Evolutionary conservation across 169 alveolate species (phyloP).

Genomic region (Neospora caninum): DNA sequence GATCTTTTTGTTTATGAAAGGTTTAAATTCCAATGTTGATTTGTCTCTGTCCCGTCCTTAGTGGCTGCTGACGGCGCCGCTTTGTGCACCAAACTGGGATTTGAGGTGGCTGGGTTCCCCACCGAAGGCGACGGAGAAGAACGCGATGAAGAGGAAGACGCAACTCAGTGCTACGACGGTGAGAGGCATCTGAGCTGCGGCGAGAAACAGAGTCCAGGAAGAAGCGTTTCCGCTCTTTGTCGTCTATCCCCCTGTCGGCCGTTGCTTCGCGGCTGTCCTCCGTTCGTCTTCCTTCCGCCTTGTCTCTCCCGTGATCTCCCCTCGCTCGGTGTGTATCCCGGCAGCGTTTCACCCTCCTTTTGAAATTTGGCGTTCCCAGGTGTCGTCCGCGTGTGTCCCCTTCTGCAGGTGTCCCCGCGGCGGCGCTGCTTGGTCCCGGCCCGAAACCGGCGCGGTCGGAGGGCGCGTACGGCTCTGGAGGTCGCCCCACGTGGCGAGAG

Average conservation of each 20-base stretch:
- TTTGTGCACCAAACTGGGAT: neutral
- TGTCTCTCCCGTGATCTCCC: neutral
- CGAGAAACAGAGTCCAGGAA: neutral
- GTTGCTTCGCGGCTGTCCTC: too few relatives aligned
- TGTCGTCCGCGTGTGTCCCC: neutral
- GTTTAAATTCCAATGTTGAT: neutral
- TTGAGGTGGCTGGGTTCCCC: slow-evolving; percentile 4
- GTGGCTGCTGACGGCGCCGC: neutral
- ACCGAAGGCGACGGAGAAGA: neutral
- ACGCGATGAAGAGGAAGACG: slow-evolving; percentile 1
- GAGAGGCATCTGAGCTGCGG: neutral
- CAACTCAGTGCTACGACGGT: neutral
- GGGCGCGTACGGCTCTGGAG: neutral
- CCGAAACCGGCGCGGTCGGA: neutral
- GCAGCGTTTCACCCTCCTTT: neutral
- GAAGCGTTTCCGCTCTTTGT: too few relatives aligned
- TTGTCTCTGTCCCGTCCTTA: neutral
- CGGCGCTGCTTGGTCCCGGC: neutral
- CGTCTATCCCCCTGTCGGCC: too few relatives aligned
- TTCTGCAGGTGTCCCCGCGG: neutral
- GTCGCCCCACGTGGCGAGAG: neutral
- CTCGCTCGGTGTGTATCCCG: too few relatives aligned
- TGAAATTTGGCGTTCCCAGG: too few relatives aligned
- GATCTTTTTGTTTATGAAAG: neutral
- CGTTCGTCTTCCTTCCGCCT: too few relatives aligned